A percentile compares a stretch with the other conserved stretches of the same genome.
Conservation (phyloP, 257 asterid genomes). For the Solanum microdontum region DNA sequence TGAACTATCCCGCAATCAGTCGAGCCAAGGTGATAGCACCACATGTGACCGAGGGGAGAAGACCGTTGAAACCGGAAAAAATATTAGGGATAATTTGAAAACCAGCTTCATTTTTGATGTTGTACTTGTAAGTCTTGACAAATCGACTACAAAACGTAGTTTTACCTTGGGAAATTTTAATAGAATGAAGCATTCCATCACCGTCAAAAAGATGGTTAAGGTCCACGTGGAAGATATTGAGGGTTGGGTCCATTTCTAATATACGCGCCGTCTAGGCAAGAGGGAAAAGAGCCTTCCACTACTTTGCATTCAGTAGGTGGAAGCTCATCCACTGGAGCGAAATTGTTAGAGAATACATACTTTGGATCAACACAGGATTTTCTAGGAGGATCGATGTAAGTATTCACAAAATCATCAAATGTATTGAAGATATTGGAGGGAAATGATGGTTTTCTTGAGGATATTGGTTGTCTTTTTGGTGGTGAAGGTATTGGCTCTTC, state of each 20-base stretch:
- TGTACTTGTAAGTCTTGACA: slow-evolving; percentile 53
- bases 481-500: slow-evolving; percentile 15
- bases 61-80: slow-evolving; percentile 52
- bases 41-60: slow-evolving; percentile 42
- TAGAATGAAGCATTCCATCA: slow-evolving; percentile 76
- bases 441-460: background rate
- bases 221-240: slow-evolving; percentile 60
- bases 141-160: slow-evolving; percentile 47
- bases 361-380: slow-evolving; percentile 31
- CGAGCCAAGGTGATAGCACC: slow-evolving; percentile 41
- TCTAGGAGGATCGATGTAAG: slow-evolving; percentile 8
- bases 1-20: slow-evolving; percentile 17
- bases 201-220: slow-evolving; percentile 75
- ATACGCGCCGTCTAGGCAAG: slow-evolving; percentile 60
- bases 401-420: slow-evolving; percentile 28
- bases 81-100: slow-evolving; percentile 39
- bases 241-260: slow-evolving; percentile 82
- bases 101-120: slow-evolving; percentile 26
- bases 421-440: slow-evolving; percentile 7
- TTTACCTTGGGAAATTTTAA: slow-evolving; percentile 34
- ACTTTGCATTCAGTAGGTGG: slow-evolving; percentile 27
- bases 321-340: background rate
- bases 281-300: slow-evolving; percentile 47
- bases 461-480: background rate
- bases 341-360: slow-evolving; percentile 24